Evolutionary conservation across 768 basidiomycete species (phyloP), one percentile per base, ranked within the genome.

Genomic region (Gloeostereum incarnatum): DNA sequence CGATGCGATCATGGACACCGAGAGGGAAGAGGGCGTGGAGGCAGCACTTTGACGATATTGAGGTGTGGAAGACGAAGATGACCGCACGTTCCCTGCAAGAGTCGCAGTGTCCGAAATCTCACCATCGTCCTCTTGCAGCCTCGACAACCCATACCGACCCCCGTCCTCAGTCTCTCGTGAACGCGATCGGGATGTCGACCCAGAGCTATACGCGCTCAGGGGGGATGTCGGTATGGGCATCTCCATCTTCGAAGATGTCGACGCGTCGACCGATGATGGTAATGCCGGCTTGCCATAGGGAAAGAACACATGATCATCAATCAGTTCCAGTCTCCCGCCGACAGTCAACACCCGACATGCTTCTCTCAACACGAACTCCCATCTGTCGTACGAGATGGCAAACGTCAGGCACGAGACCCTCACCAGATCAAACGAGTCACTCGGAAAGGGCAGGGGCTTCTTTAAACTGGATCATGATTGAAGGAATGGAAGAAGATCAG

Each of bases 1-100:
- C 39, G 87, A 83, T 42, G 86, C 89, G 44, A 90, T 90, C 62
- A 96, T 98, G 92, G 94, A 98, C 57, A 94, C 97, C 35, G 66
- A 87, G 47, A 92, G 86, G 50, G 78, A 68, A 18, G 81, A 88
- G 38, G 71, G 72, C 63, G 71, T 68, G n/a, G n/a, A n/a, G n/a
- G n/a, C n/a, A n/a, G n/a, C n/a, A n/a, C n/a, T n/a, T n/a, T n/a
- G n/a, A n/a, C n/a, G n/a, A n/a, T n/a, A n/a, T n/a, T n/a, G n/a
- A n/a, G n/a, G n/a, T n/a, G n/a, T n/a, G n/a, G n/a, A n/a, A n/a
- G n/a, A n/a, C 4, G n/a, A n/a, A n/a, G n/a, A n/a, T n/a, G n/a
- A n/a, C n/a, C n/a, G n/a, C n/a, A n/a, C n/a, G n/a, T n/a, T n/a
- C n/a, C n/a, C n/a, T n/a, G n/a, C n/a, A n/a, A 38, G 29, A 16